Base-by-base conservation (phyloP, 108 stramenopile genomes). In the Nannochloropsis gaditana region DNA sequence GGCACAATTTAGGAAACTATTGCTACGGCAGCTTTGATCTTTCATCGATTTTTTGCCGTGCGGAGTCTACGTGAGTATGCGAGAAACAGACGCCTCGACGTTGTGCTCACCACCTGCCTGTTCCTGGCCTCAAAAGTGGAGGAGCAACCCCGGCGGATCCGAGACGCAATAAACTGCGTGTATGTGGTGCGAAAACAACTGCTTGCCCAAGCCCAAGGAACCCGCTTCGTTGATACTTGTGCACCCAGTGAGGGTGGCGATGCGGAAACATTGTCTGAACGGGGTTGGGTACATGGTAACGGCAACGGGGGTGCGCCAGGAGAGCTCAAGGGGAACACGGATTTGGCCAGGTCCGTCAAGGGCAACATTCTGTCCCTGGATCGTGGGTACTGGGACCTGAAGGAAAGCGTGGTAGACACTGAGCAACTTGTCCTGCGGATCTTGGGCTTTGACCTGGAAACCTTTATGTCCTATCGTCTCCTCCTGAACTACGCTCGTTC, bases 401-500 rank as follows among this genome's bases (percentile, higher is more conserved):
- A 73, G n/a, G 59, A 73, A 73, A 73, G 59, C 59, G 59, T 73
- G 4, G 6, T 73, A 15, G 59, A 73, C 59, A 73, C 8, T 3
- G 59, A 73, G 59, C 59, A 73, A n/a, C 59, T 73, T 6, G 2
- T 73, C 59, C n/a, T 73, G 59, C 59, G 59, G 15, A n/a, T 73
- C 59, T n/a, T 73, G 59, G 59, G 59, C 59, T 73, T 73, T 8
- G 59, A 73, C 59, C 2, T 73, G 15, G 59, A 73, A n/a, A 73
- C 59, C 6, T 3, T n/a, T 73, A 15, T 2, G n/a, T n/a, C 59
- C 15, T 73, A 73, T n/a, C 59, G 59, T n/a, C 4, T 73, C 59
- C 59, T 73, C 2, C 59, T 73, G 19, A 73, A 73, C 59, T 73
- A 73, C n/a, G 59, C 59, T n/a, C 59, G 59, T 73, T 73, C 59